These are phyloP conservation scores for Achaetomiella virescens DNA, from an alignment of 495 filamentous ascomycete species.

Conservation along the genomic window DNA sequence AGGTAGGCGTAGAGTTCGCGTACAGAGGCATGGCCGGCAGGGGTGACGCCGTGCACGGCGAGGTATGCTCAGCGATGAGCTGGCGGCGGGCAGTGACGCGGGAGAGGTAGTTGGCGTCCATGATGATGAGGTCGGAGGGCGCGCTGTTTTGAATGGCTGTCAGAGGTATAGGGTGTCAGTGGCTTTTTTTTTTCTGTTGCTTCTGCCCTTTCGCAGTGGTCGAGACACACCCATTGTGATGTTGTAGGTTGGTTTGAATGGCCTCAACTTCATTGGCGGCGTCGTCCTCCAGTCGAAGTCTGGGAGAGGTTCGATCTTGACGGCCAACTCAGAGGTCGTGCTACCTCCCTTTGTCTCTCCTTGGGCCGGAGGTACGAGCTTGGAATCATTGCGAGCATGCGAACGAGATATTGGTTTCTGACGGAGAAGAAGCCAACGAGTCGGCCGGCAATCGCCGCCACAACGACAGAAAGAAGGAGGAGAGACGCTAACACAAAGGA, in stretches of 20 bases:
- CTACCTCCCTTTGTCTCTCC: background rate
- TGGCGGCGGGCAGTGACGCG: constrained; percentile 50
- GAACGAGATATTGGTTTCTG: no score
- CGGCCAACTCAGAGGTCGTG: background rate
- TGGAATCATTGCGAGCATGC: no score
- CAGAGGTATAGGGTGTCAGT: background rate
- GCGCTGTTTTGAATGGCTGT: constrained; percentile 42
- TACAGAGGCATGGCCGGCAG: constrained; percentile 45
- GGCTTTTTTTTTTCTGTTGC: background rate
- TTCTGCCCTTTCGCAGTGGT: background rate
- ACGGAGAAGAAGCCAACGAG: no score
- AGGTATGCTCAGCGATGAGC: constrained; percentile 43
- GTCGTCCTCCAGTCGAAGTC: constrained; percentile 55
- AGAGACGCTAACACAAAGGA: no score
- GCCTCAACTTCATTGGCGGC: constrained; percentile 56
- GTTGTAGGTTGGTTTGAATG: constrained; percentile 66
- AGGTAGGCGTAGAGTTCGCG: constrained; percentile 63
- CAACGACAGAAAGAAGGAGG: no score
- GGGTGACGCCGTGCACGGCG: constrained; percentile 42
- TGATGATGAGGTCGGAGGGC: constrained; percentile 56
- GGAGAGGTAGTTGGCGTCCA: constrained; percentile 59
- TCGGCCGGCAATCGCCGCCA: no score
- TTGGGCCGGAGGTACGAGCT: background rate
- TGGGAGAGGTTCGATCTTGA: constrained; percentile 45
- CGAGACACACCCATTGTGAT: constrained; percentile 60